A percentile compares a stretch with the other conserved stretches of the same genome.
Evolutionary conservation across 441 rosid species (phyloP).

Genomic region (Erodium moschatum): DNA sequence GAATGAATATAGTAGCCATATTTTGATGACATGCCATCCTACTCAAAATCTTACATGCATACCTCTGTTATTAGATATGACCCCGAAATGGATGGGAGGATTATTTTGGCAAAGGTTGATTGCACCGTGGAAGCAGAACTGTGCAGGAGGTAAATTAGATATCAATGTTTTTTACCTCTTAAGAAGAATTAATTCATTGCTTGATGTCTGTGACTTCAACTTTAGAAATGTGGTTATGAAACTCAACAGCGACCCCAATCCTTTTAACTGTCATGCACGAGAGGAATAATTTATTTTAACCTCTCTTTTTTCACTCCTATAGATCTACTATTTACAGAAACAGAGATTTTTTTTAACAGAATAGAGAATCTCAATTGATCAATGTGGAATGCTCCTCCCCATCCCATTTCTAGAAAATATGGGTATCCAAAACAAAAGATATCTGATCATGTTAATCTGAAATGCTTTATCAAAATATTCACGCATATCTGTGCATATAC

Average conservation of each 20-base stretch:
- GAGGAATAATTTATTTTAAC: background rate
- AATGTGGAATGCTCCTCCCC: no score
- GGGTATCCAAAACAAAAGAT: no score
- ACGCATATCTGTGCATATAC: no score
- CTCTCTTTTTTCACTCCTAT: background rate
- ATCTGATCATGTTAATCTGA: no score
- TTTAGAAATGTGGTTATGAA: background rate
- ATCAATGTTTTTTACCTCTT: background rate
- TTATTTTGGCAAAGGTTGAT: constrained; percentile 83
- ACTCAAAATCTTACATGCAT: constrained; percentile 14
- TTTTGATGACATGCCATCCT: background rate
- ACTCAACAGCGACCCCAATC: background rate
- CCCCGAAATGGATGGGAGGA: constrained; percentile 86
- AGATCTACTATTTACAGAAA: no score
- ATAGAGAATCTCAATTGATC: no score
- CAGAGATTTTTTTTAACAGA: no score
- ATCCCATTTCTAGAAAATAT: no score
- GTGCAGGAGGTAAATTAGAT: constrained; percentile 59
- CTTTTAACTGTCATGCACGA: background rate
- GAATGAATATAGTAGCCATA: background rate
- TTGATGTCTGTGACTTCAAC: background rate
- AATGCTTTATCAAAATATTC: no score
- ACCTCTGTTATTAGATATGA: constrained; percentile 54
- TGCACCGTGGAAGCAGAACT: constrained; percentile 62
- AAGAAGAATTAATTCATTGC: no score